Percentiles rank a stretch among this genome's conserved stretches.
Conservation (phyloP, 345 rosid species). For the Eucalyptus caleyi region DNA sequence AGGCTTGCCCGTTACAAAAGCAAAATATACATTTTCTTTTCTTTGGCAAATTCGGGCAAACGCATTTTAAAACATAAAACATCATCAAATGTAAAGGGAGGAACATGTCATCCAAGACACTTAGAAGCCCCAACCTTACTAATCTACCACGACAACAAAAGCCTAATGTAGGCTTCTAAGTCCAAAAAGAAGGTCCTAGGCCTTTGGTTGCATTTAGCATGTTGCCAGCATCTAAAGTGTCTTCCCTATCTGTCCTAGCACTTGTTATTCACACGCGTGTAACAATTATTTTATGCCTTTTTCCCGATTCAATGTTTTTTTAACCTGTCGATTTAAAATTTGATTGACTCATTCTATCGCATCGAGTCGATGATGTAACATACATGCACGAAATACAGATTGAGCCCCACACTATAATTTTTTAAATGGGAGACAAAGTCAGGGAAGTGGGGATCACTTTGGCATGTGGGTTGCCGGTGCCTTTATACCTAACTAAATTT, state of each 20-base stretch:
- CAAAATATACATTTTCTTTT: not conserved
- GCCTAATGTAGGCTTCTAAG: not conserved
- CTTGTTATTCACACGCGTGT: not conserved
- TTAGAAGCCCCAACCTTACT: not conserved
- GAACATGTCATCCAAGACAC: not conserved
- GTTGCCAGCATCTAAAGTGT: not conserved
- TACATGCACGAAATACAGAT: not conserved
- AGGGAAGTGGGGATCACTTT: not conserved
- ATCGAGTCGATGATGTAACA: not conserved
- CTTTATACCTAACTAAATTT: not conserved
- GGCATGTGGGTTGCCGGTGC: not conserved
- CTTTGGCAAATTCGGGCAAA: not conserved
- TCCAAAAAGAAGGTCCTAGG: not conserved
- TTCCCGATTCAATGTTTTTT: not conserved
- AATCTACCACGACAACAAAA: not conserved
- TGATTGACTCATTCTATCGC: not conserved
- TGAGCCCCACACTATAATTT: not conserved
- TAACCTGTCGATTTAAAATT: not conserved
- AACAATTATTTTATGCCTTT: not conserved
- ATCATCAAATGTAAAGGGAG: not conserved
- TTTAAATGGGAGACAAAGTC: not conserved
- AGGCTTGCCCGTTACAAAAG: not conserved
- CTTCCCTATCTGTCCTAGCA: not conserved
- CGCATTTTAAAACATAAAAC: not conserved
- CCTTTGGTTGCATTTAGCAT: not conserved